These are phyloP conservation scores for Zygnema cylindricum DNA, from an alignment of 139 green algal species.

Conservation along the genomic window DNA sequence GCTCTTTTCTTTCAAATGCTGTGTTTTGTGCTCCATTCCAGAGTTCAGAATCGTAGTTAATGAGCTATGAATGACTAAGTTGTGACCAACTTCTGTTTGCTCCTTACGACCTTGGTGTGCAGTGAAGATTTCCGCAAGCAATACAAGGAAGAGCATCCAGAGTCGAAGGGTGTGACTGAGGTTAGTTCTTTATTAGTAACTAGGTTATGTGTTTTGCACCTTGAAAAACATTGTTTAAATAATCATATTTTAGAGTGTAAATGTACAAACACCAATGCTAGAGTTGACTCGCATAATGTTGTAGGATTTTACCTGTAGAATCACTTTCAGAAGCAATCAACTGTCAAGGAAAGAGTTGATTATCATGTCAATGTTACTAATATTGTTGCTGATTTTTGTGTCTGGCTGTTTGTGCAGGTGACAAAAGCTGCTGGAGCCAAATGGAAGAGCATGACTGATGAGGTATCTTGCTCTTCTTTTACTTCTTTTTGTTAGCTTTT, in stretches of 20 bases:
- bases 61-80: no score
- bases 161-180: slow-evolving; percentile 26
- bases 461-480: slow-evolving; percentile 17
- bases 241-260: no score
- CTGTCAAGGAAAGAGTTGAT: no score
- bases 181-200: no score
- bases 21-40: no score
- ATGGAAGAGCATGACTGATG: slow-evolving; percentile 30
- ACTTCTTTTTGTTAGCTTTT: background rate
- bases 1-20: no score
- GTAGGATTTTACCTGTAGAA: background rate
- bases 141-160: slow-evolving; percentile 38
- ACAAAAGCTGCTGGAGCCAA: slow-evolving; percentile 20
- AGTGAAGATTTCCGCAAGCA: slow-evolving; percentile 29
- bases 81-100: background rate
- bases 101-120: background rate
- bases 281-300: no score
- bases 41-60: no score
- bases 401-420: slow-evolving; percentile 15
- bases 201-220: no score
- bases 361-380: background rate
- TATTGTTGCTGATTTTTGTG: background rate
- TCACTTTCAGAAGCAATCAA: no score
- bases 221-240: no score
- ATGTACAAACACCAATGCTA: no score